Base-by-base conservation (phyloP, 2,329 filamentous ascomycete genomes). In the Trichophyton verrucosum region DNA sequence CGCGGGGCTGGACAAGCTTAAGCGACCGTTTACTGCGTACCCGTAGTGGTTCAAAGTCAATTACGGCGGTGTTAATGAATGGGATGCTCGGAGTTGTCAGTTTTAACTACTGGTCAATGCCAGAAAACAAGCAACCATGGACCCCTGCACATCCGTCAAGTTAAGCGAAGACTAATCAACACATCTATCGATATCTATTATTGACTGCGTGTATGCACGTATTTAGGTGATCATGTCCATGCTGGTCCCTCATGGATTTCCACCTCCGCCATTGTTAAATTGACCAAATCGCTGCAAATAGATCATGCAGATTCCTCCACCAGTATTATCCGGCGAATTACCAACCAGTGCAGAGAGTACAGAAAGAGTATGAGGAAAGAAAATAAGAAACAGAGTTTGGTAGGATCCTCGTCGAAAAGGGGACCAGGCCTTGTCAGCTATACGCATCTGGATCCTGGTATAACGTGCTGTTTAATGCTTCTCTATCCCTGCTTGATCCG, bases 401-500 rank as follows among this genome's bases (percentile, higher is more conserved):
- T 15, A 51, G 20, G 20, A 51, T 51, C 46, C 46, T 22, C 46
- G 20, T 46, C 44, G 20, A 47, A 47, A 20, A 2, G 7, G 42
- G 15, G 17, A 47, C 42, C 44, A 47, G 17, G 22, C 22, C 20
- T 15, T 51, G 46, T 51, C 46, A 27, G 20, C 46, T 51, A 55
- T 24, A 24, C n/a, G 51, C 51, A 38, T 55, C n/a, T 20, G 15
- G 20, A 55, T 55, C 51, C 51, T 20, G 30, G 51, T 36, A 55
- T 36, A 55, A 55, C 51, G 51, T 55, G 51, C 51, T 55, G 40
- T 55, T 55, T 36, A 51, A 55, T 55, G 51, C 27, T 44, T 44
- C 40, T 55, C 51, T n/a, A 36, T 7, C 51, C 51, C 51, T 55
- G 51, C 51, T 8, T 13, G 51, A 20, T 55, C 51, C 51, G 15